Base-by-base conservation (phyloP, 2,329 filamentous ascomycete genomes). In the Camillea tinctor region DNA sequence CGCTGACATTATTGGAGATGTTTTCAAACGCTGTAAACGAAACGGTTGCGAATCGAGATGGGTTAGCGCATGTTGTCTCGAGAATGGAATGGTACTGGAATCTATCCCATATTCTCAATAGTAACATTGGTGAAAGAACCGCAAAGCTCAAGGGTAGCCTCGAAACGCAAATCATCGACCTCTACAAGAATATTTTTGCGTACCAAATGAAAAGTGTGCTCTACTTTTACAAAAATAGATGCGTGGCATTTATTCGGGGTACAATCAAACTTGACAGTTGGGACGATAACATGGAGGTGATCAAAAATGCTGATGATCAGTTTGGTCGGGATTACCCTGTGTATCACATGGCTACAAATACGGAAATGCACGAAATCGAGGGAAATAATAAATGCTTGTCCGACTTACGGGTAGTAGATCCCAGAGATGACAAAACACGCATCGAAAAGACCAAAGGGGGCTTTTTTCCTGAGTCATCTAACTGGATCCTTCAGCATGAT, bases 191-290 rank as follows among this genome's bases (percentile, higher is more conserved):
- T 56, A 69, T 80, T 24, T 71, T 80, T n/a, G 40, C 64, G 2
- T 79, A 77, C 62, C 71, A 75, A 63, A 78, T 79, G 57, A 77
- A 75, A 65, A 79, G 75, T 57, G 66, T 77, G 50, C 75, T 68
- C 56, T 71, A 66, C 5, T 78, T 74, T 64, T 71, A 75, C 60
- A 68, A 69, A 11, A 68, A 73, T 24, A 69, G 64, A 49, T 54
- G 61, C 5, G 15, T 66, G 6, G 66, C 64, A 9, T 69, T 77
- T 48, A 53, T 74, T 17, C 62, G 72, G 23, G 69, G 71, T 52
- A 53, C 75, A 2, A 6, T 73, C 6, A 70, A 70, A 22, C 57
- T 72, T 3, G 71, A 79, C 61, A 70, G 76, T 59, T 79, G 74
- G 76, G 68, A 68, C 21, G 65, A 67, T 19, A 54, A 69, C 58